Conservation (phyloP, 2,329 filamentous ascomycete genomes). For the Onygenales sp. region DNA sequence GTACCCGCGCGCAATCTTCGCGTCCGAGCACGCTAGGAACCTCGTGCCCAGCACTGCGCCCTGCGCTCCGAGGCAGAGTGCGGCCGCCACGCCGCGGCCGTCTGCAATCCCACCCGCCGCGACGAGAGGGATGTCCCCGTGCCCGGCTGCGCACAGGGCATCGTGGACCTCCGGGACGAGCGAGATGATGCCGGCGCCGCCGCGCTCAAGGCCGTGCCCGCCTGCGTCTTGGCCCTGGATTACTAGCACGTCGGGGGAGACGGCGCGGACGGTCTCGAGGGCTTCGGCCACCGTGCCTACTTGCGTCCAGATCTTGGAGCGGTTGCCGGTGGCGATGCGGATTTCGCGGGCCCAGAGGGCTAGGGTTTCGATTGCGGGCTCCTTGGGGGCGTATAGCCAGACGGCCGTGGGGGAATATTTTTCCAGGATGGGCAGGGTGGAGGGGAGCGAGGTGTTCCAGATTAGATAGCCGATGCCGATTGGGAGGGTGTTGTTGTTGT, state of each 20-base stretch:
- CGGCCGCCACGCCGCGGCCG: constrained; percentile 42
- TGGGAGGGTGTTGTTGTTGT: constrained; percentile 17
- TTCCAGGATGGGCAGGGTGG: constrained; percentile 19
- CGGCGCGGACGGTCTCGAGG: constrained; percentile 23
- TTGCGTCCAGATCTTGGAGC: constrained; percentile 45
- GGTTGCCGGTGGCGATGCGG: constrained; percentile 25
- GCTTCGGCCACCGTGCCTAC: constrained; percentile 42
- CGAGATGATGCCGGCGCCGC: constrained; percentile 37
- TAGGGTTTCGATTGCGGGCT: constrained; percentile 18
- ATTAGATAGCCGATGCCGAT: constrained; percentile 33
- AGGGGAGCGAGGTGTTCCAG: constrained; percentile 25
- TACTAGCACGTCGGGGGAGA: constrained; percentile 42
- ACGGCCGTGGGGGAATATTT: constrained; percentile 27
- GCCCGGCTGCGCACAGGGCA: constrained; percentile 18
- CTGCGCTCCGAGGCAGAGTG: constrained; percentile 41
- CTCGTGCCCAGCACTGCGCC: constrained; percentile 55
- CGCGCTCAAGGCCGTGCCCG: constrained; percentile 39
- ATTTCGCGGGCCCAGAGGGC: constrained; percentile 31
- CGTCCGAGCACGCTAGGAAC: constrained; percentile 47
- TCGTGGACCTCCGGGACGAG: constrained; percentile 44
- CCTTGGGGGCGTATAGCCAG: constrained; percentile 31
- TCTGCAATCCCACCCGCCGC: constrained; percentile 47
- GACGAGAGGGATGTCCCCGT: constrained; percentile 34
- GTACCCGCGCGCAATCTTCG: constrained; percentile 42
- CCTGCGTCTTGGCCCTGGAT: constrained; percentile 47